Percentiles rank a stretch among this genome's conserved stretches.
These are phyloP conservation scores for Psidium friedrichsthalianum DNA, from an alignment of 345 rosid genomes.

Conservation along the genomic window DNA sequence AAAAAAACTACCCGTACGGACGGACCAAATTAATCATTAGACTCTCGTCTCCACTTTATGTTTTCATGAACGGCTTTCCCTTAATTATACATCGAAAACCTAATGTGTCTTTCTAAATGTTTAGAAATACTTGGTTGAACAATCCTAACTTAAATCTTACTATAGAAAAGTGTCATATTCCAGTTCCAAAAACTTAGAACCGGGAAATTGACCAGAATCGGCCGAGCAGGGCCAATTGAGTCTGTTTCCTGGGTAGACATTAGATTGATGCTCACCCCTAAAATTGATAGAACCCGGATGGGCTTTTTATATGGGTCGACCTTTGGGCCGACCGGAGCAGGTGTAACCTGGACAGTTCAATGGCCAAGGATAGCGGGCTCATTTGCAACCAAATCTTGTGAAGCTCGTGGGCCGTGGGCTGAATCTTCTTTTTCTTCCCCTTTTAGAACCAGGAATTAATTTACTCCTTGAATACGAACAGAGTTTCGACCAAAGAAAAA, in stretches of 20 bases:
- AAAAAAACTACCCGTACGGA: not conserved
- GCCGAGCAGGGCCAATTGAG: not conserved
- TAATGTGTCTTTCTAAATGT: too few species aligned
- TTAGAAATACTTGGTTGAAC: too few species aligned
- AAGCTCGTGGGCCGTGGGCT: not conserved
- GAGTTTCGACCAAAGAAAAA: not conserved
- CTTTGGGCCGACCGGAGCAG: not conserved
- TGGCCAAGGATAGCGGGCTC: not conserved
- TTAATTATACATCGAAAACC: too few species aligned
- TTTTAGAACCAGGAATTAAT: not conserved
- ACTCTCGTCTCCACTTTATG: too few species aligned
- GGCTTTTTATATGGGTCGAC: not conserved
- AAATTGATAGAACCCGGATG: not conserved
- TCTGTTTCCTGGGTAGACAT: too few species aligned
- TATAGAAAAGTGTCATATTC: too few species aligned
- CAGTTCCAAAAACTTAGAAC: too few species aligned
- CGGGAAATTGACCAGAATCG: not conserved
- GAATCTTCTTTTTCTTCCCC: not conserved
- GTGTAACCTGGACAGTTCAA: not conserved
- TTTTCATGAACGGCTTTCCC: too few species aligned
- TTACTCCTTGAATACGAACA: not conserved
- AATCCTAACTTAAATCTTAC: too few species aligned
- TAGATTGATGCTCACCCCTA: not conserved
- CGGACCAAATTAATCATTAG: too few species aligned
- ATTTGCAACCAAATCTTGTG: not conserved